Evolutionary conservation across 2,329 filamentous ascomycete genomes (phyloP), one percentile per base, ranked within the genome.

Genomic region (Pseudogymnoascus sp.): DNA sequence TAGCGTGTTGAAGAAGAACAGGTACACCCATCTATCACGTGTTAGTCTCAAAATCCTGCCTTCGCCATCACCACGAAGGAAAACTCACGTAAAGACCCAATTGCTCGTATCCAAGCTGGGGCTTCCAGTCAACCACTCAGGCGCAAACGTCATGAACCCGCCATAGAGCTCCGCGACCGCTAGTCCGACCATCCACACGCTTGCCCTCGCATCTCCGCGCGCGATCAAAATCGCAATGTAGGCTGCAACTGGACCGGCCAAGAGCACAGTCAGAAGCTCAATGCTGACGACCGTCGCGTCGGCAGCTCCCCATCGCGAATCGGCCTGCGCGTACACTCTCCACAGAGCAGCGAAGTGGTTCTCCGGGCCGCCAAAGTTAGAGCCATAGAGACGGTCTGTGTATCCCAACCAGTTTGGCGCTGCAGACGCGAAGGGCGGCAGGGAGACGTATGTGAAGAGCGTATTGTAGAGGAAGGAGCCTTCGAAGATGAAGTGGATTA

Each of bases 381-480:
- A 72, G 2, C 84, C 84, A 64, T 83, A 85, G 37, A 83, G 72
- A 53, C 77, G 74, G 60, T 78, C 76, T 2, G 71, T 73, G 14
- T 59, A 70, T 3, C 80, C 80, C 12, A 86, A 71, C 67, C 77
- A 87, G 65, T 82, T 80, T 61, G 72, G 72, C 6, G 80, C 41
- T 76, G 96, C 91, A 91, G 91, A 96, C 75, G 93, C 82, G 80
- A 95, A 96, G 65, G 96, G 25, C 14, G 57, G 35, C 57, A 58
- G 57, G 12, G 57, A 58, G 12, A 58, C 37, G 8, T 65, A 85
- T 66, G 81, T 81, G 80, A 91, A 93, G 81, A 97, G 95, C 78
- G 90, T 96, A 76, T 96, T 90, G 80, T 91, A 97, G 22, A 97
- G 84, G 75, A 91, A 97, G 69, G 85, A 88, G 60, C 91, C 92